Evolutionary conservation across 164 flowering plant genomes (phyloP).

Genomic region (Tinospora cordifolia): DNA sequence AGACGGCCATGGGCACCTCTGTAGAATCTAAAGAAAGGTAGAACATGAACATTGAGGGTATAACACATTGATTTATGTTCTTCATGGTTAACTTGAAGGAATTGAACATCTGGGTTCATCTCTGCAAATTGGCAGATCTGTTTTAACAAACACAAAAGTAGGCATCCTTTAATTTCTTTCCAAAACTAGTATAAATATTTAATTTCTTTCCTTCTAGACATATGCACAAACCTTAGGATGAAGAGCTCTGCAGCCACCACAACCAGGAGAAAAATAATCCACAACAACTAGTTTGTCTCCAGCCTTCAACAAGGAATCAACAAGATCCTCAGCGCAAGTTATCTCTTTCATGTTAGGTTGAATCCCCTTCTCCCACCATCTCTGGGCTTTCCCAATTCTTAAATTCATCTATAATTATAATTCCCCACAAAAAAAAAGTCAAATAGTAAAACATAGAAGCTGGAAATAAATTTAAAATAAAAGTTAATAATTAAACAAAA

Average conservation of each 20-base stretch:
- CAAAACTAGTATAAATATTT: not conserved
- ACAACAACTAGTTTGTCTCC: constrained; percentile 67
- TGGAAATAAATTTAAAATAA: not conserved
- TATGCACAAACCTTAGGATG: constrained; percentile 68
- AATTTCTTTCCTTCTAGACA: not conserved
- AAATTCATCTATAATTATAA: constrained; percentile 28
- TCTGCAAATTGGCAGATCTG: constrained; percentile 82
- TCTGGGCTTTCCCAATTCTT: constrained; percentile 43
- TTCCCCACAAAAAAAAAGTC: not conserved
- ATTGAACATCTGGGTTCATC: constrained; percentile 63
- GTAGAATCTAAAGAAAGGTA: constrained; percentile 83
- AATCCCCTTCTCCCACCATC: constrained; percentile 79
- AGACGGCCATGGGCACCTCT: constrained; percentile 81
- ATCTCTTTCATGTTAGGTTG: constrained; percentile 72
- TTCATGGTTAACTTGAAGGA: constrained; percentile 72
- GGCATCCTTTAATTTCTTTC: not conserved
- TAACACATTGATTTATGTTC: constrained; percentile 85
- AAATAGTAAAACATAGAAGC: not conserved
- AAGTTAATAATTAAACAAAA: not conserved
- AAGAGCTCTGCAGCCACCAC: constrained; percentile 89
- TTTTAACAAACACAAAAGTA: not conserved
- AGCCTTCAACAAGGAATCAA: constrained; percentile 47
- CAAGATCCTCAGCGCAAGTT: constrained; percentile 57
- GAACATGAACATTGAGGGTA: constrained; percentile 74
- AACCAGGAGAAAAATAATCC: constrained; percentile 82